Conservation (phyloP, 495 filamentous ascomycete genomes). For the Talaromyces wortmannii region DNA sequence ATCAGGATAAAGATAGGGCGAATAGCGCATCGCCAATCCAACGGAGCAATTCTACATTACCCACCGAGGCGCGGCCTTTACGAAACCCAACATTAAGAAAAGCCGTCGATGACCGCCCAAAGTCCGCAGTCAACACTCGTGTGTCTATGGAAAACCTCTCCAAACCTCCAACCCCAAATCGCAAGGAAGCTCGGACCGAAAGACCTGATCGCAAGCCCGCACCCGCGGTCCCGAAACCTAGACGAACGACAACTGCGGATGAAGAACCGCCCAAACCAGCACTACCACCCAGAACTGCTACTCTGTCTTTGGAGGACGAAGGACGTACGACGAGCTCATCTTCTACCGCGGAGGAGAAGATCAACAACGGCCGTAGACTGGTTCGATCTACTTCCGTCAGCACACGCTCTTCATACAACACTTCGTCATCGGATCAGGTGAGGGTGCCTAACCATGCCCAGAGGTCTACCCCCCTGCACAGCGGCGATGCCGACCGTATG, state of each 20-base stretch:
- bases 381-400: neutral
- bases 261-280: neutral
- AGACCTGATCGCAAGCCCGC: neutral
- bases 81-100: neutral
- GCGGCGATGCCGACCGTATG: constrained; percentile 15
- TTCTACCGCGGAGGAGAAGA: neutral
- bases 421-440: neutral
- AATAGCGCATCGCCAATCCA: neutral
- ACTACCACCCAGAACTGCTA: neutral
- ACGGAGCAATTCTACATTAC: neutral
- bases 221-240: neutral
- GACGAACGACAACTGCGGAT: neutral
- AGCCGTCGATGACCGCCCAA: too few relatives aligned
- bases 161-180: neutral
- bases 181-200: neutral
- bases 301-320: neutral
- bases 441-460: neutral
- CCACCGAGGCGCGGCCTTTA: neutral
- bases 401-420: neutral
- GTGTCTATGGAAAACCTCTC: too few relatives aligned
- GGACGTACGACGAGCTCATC: neutral
- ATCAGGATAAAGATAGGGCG: neutral
- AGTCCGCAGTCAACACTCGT: too few relatives aligned
- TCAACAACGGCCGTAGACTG: neutral
- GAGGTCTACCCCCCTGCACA: neutral